A percentile compares a stretch with the other conserved stretches of the same genome.
phyloP scores from a whole-genome alignment of 148 eudicot genomes.

The Arbutus unedo region DNA sequence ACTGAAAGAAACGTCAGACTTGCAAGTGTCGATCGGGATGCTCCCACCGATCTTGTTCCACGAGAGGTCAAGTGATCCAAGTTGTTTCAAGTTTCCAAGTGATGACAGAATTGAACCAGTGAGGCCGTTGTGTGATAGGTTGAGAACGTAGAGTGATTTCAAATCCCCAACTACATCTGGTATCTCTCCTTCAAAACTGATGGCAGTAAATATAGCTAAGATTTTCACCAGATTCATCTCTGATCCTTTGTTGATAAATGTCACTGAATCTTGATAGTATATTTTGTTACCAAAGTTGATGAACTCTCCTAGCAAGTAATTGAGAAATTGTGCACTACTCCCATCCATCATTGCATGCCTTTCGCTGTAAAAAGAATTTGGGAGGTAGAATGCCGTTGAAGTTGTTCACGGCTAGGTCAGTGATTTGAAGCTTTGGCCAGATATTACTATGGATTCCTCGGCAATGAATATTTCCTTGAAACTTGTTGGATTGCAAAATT shows the following conservation, averaged over 20 bases:
- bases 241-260: constrained; percentile 36
- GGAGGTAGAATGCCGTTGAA: constrained; percentile 25
- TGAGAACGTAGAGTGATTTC: constrained; percentile 31
- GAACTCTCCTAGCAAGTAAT: neutral
- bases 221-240: constrained; percentile 38
- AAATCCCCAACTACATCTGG: constrained; percentile 26
- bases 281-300: accelerated
- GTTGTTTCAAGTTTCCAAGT: constrained; percentile 23
- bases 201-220: constrained; percentile 32
- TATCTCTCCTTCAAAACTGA: constrained; percentile 40
- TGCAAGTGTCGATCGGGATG: constrained; percentile 30
- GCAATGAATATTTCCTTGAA: neutral
- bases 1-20: constrained; percentile 28
- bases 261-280: constrained; percentile 28
- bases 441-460: neutral
- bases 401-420: constrained; percentile 37
- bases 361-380: constrained; percentile 13
- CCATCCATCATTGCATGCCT: constrained; percentile 21
- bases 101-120: constrained; percentile 33
- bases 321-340: neutral
- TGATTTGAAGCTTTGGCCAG: constrained; percentile 39
- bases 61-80: constrained; percentile 17
- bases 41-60: constrained; percentile 18
- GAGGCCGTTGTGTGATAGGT: constrained; percentile 35
- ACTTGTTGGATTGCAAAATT: constrained; percentile 27